Evolutionary conservation across 805 yeast species (phyloP).

Genomic region (Saccharomyces mikatae): DNA sequence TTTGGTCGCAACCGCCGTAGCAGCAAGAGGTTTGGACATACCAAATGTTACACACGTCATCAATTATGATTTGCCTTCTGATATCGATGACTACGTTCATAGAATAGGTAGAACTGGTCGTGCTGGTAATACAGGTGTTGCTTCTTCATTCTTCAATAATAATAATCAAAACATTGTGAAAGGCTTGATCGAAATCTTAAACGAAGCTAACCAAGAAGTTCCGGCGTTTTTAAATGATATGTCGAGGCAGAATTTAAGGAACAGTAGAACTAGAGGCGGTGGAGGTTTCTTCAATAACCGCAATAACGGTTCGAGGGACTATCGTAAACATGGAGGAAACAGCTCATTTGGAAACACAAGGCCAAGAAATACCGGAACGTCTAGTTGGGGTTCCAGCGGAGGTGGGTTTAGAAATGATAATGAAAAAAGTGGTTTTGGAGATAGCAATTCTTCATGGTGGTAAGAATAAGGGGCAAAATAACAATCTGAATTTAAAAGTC

Average conservation of each 20-base stretch:
- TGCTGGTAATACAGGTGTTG: conserved; percentile 97
- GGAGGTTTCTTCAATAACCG: conserved; percentile 32
- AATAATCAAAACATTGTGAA: conserved; percentile 80
- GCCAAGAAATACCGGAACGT: neutral
- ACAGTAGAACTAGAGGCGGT: conserved; percentile 47
- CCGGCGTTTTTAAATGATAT: conserved; percentile 78
- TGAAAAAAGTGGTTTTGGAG: conserved; percentile 20
- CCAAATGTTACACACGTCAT: conserved; percentile 96
- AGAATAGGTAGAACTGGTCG: conserved; percentile 99
- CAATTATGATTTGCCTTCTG: conserved; percentile 92
- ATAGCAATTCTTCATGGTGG: conserved; percentile 3
- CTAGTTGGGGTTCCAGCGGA: conserved; percentile 10
- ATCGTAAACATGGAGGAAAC: conserved; percentile 35
- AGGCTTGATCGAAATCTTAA: conserved; percentile 74
- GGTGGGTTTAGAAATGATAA: conserved; percentile 25
- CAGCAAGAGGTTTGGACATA: conserved; percentile 98
- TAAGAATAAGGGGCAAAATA: neutral
- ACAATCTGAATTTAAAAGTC: neutral
- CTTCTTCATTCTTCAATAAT: conserved; percentile 95
- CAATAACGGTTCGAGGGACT: conserved; percentile 36
- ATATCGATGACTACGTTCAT: conserved; percentile 96
- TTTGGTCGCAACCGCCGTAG: conserved; percentile 97
- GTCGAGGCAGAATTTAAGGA: conserved; percentile 60
- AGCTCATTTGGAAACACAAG: conserved; percentile 5
- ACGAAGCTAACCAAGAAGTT: conserved; percentile 94